Percentiles rank a stretch among this genome's conserved stretches.
Conservation (phyloP, 2,329 filamentous ascomycete genomes). For the Aspergillus pseudonomiae region DNA sequence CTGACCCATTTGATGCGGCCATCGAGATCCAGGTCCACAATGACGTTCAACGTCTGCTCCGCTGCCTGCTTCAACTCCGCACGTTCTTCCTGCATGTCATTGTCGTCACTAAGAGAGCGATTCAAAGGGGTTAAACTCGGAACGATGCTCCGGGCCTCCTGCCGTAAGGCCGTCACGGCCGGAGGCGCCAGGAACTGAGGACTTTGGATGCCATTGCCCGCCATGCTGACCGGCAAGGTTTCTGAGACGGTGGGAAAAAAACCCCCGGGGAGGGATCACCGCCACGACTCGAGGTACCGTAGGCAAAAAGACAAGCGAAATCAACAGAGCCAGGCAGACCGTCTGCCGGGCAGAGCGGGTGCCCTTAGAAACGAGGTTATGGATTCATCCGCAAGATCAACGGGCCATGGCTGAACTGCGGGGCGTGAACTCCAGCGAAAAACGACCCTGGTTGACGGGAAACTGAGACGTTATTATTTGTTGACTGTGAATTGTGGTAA, state of each 20-base stretch:
- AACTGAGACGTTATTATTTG: slow-evolving; percentile 8
- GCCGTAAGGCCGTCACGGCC: slow-evolving; percentile 47
- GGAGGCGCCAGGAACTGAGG: slow-evolving; percentile 48
- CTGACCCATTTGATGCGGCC: slow-evolving; percentile 94
- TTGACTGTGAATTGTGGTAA: background rate
- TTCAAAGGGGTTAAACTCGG: slow-evolving; percentile 51
- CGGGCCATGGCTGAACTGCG: slow-evolving; percentile 39
- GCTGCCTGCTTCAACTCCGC: slow-evolving; percentile 94
- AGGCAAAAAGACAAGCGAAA: slow-evolving; percentile 9
- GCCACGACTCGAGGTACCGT: slow-evolving; percentile 1
- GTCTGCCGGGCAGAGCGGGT: slow-evolving; percentile 50
- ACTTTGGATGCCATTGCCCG: slow-evolving; percentile 42
- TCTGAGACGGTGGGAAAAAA: slow-evolving; percentile 15
- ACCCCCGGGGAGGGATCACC: slow-evolving; percentile 6
- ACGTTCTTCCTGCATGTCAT: slow-evolving; percentile 85
- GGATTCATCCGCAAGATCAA: slow-evolving; percentile 46
- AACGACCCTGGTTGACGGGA: slow-evolving; percentile 29
- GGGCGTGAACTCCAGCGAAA: slow-evolving; percentile 15
- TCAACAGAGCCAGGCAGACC: slow-evolving; percentile 37
- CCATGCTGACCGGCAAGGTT: slow-evolving; percentile 39
- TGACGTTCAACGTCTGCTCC: slow-evolving; percentile 94
- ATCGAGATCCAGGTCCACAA: slow-evolving; percentile 89
- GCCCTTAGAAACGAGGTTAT: slow-evolving; percentile 42
- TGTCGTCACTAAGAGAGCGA: slow-evolving; percentile 77
- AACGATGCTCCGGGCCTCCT: slow-evolving; percentile 45